Base-by-base conservation (phyloP, 1,284 basidiomycete genomes). In the Cryptococcus sp. region DNA sequence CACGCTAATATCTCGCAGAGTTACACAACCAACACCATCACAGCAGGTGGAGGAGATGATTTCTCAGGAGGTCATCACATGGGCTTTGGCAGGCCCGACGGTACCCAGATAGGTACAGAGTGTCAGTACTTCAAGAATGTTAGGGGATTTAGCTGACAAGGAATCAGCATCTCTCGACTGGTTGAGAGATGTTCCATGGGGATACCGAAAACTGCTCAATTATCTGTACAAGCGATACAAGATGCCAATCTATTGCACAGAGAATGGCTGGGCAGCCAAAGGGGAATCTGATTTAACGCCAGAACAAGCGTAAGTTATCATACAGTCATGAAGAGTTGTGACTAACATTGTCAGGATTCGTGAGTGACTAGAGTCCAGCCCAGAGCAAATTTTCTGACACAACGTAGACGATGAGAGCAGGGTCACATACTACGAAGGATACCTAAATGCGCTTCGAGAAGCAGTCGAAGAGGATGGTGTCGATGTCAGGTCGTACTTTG, bases 21-120 rank as follows among this genome's bases (percentile, higher is more conserved):
- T 8, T 88, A 88, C 74, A 86, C 86, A 2, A 86, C 83, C 45
- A 85, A 87, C 68, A 79, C 86, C 15, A 82, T 83, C 75, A 81
- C 83, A 46, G 67, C 72, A 0, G 62, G 60, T 5, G 60, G 59
- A 14, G 63, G 62, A 23, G 64, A 71, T 45, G 86, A 87, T 70
- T 83, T 85, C 71, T 83, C 85, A 63, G 86, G 85, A 11, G 80
- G 81, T 50, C 81, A 83, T 31, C 50, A 60, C n/a, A 56, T 66
- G 34, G 61, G 59, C 41, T 68, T 66, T 49, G 59, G 61, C 23
- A 56, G 52, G 6, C 60, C 65, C 5, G 64, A 89, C 64, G 86
- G 86, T 3, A 83, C 81, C 2, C 79, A 83, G 62, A 80, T 89
- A 45, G 88, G 86, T 2, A 84, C 80, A 3, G 84, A 87, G 79